Evolutionary conservation across 2,329 filamentous ascomycete genomes (phyloP).

Genomic region (Claviceps citrina): DNA sequence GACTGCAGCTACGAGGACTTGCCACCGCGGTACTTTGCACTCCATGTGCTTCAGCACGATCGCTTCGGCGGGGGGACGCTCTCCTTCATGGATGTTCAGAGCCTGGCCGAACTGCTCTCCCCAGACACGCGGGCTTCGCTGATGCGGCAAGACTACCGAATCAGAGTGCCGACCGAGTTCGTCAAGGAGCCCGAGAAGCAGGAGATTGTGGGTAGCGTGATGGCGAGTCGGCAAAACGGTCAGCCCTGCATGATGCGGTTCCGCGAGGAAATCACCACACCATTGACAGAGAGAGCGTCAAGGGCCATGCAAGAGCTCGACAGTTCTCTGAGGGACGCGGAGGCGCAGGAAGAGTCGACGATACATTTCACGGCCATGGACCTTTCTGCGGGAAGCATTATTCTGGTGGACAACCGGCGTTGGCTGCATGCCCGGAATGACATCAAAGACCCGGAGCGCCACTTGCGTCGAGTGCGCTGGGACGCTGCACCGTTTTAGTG

Average conservation of each 20-base stretch:
- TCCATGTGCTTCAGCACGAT: background rate
- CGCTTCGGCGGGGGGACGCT: background rate
- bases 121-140: background rate
- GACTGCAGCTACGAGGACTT: background rate
- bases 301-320: background rate
- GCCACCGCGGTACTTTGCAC: background rate
- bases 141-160: background rate
- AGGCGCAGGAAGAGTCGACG: background rate
- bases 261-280: background rate
- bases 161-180: background rate
- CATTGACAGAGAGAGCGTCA: background rate
- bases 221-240: background rate
- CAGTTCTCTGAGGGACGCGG: background rate
- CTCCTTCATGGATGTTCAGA: background rate
- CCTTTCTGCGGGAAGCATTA: background rate
- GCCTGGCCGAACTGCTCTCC: background rate
- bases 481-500: background rate
- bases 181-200: background rate
- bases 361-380: background rate
- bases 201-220: background rate
- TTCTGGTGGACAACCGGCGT: constrained; percentile 4
- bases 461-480: constrained; percentile 18
- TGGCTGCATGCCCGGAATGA: constrained; percentile 21
- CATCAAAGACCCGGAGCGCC: constrained; percentile 18
- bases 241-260: background rate